Conservation (phyloP, 257 asterid genomes). For the Schizonepeta tenuifolia region DNA sequence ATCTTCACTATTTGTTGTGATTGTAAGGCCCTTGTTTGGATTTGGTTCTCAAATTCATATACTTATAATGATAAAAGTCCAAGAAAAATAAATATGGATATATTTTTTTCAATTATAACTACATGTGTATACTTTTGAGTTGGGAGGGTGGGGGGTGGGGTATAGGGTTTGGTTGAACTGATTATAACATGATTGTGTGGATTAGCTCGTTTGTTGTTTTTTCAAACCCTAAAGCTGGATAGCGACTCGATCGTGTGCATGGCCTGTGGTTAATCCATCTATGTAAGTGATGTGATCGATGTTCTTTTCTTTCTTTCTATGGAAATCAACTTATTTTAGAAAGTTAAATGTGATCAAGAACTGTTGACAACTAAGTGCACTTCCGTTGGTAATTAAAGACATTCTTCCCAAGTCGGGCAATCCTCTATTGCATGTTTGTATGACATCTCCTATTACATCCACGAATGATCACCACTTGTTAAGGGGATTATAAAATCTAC, state of each 20-base stretch:
- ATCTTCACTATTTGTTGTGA: slow-evolving; percentile 33
- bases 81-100: slow-evolving; percentile 1
- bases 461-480: no score
- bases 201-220: slow-evolving; percentile 20
- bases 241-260: slow-evolving; percentile 25
- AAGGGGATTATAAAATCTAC: no score
- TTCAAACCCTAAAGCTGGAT: slow-evolving; percentile 18
- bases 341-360: no score
- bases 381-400: no score
- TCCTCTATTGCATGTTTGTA: no score
- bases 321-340: not conserved
- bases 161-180: slow-evolving; percentile 20
- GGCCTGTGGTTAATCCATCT: not conserved
- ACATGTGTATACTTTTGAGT: not conserved
- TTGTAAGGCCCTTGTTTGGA: slow-evolving; percentile 35
- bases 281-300: not conserved
- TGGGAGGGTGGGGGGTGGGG: slow-evolving; percentile 15
- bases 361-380: no score
- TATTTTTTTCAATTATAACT: no score
- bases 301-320: not conserved
- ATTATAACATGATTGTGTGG: slow-evolving; percentile 29
- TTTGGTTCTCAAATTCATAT: slow-evolving; percentile 37
- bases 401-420: no score
- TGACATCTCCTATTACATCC: no score
- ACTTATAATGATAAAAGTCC: slow-evolving; percentile 37